Base-by-base conservation (phyloP, 306 rosid genomes). In the Myrica gale region DNA sequence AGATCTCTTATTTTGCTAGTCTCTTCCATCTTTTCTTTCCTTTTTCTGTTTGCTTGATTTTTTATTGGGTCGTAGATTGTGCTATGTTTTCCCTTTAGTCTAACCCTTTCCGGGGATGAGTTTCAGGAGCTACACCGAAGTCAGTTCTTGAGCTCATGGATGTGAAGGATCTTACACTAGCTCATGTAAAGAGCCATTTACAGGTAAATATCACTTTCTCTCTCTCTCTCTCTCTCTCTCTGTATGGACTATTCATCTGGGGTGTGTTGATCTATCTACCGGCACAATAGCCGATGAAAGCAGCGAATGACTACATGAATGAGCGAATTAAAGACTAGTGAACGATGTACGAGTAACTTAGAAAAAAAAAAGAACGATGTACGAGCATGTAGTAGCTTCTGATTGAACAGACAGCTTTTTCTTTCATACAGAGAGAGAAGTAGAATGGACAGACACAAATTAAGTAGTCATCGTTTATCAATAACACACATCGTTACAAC, bases 91-190 rank as follows among this genome's bases (percentile, higher is more conserved):
- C 5, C 13, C 62, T 26, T 45, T 55, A 4, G 41, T 43, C 17
- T 52, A 20, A 70, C 51, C 11, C 17, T 23, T 12, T 5, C 37
- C 50, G 62, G 79, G 55, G 75, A 9, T 82, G 87, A 83, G 76
- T 79, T 79, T 70, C 81, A 89, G 98, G 98, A 85, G 98, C 98
- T 0, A 93, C 98, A 7, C 98, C 98, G 60, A 93, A 93, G 84
- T 89, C 97, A 71, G 98, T 93, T 69, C 97, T 93, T 62, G 98
- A 93, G 89, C 96, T 93, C 44, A 93, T 93, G 98, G 97, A 93
- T 88, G 98, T 91, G 67, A 93, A 93, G 86, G 98, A 93, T 89
- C 97, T 93, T 72, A 93, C 98, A 60, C 70, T 93, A 76, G 98
- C 98, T 79, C 98, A 93, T 89, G 98, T 93, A 65, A 93, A 93